Conservation (phyloP, 1,139 yeast species). For the Zygosaccharomyces pseudobailii region DNA sequence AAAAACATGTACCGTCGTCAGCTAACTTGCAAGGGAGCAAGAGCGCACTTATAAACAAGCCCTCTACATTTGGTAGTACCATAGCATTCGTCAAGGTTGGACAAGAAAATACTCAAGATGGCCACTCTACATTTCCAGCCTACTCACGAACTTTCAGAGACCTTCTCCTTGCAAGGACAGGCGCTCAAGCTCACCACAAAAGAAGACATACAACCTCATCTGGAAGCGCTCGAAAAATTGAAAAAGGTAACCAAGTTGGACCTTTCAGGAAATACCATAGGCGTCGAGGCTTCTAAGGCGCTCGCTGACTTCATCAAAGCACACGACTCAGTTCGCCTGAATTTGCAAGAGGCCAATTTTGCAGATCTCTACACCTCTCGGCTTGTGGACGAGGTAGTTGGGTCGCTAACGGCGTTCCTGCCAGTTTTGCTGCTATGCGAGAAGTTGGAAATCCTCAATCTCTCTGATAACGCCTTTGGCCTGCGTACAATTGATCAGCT, state of each 20-base stretch:
- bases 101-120: conserved; percentile 22
- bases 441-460: conserved; percentile 65
- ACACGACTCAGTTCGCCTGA: conserved; percentile 41
- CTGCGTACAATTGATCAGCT: conserved; percentile 90
- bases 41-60: no score
- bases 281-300: conserved; percentile 78
- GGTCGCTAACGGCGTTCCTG: conserved; percentile 65
- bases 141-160: conserved; percentile 30
- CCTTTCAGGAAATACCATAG: conserved; percentile 89
- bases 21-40: background rate
- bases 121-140: conserved; percentile 37
- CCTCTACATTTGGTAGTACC: no score
- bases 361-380: conserved; percentile 95
- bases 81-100: background rate
- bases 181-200: conserved; percentile 69
- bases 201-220: conserved; percentile 65
- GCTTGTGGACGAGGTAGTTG: conserved; percentile 89
- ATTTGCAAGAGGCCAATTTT: conserved; percentile 65
- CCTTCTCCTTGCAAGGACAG: conserved; percentile 66
- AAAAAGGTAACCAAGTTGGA: conserved; percentile 56
- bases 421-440: conserved; percentile 69
- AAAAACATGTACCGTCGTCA: background rate
- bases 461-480: conserved; percentile 95
- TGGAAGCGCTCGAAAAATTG: conserved; percentile 47
- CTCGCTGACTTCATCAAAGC: conserved; percentile 55